phyloP scores from a whole-genome alignment of 2,329 filamentous ascomycete genomes.

The Xylariales sp. region DNA sequence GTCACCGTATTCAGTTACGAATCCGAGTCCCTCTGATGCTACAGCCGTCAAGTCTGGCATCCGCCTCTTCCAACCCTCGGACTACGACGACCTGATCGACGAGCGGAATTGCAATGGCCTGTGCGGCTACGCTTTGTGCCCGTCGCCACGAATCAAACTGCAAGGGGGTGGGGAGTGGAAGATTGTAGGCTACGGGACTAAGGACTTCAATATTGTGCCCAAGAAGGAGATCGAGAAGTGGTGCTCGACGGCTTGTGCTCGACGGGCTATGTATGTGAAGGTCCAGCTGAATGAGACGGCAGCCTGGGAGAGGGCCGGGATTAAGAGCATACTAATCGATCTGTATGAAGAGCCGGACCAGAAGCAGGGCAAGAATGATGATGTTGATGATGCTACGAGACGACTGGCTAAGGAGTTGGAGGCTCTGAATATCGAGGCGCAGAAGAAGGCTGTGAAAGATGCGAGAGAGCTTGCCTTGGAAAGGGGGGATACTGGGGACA shows the following conservation, averaged over 20 bases:
- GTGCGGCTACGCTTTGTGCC: slow-evolving; percentile 83
- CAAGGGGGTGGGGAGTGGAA: slow-evolving; percentile 61
- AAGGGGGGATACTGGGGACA: slow-evolving; percentile 21
- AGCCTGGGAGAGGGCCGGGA: slow-evolving; percentile 72
- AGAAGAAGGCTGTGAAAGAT: slow-evolving; percentile 20
- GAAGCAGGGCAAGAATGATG: slow-evolving; percentile 14
- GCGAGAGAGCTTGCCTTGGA: slow-evolving; percentile 25
- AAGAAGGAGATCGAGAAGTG: slow-evolving; percentile 74
- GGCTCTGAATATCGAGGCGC: slow-evolving; percentile 39
- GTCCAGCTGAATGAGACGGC: slow-evolving; percentile 83
- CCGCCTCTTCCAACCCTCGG: slow-evolving; percentile 72
- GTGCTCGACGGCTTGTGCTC: slow-evolving; percentile 78
- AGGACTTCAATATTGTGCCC: slow-evolving; percentile 66
- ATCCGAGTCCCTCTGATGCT: slow-evolving; percentile 54
- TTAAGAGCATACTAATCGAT: slow-evolving; percentile 52
- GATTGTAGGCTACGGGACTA: slow-evolving; percentile 59
- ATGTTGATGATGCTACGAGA: slow-evolving; percentile 14
- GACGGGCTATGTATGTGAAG: slow-evolving; percentile 76
- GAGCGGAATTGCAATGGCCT: slow-evolving; percentile 80
- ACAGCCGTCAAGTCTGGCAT: slow-evolving; percentile 62
- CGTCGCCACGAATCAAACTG: slow-evolving; percentile 54
- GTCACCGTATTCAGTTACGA: slow-evolving; percentile 15
- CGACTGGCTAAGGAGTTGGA: slow-evolving; percentile 31
- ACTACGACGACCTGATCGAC: slow-evolving; percentile 83
- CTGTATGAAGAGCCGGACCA: slow-evolving; percentile 58